Percentiles rank a stretch among this genome's conserved stretches.
phyloP scores from a whole-genome alignment of 352 stramenopile species.

The Phytopythium kandeliae region DNA sequence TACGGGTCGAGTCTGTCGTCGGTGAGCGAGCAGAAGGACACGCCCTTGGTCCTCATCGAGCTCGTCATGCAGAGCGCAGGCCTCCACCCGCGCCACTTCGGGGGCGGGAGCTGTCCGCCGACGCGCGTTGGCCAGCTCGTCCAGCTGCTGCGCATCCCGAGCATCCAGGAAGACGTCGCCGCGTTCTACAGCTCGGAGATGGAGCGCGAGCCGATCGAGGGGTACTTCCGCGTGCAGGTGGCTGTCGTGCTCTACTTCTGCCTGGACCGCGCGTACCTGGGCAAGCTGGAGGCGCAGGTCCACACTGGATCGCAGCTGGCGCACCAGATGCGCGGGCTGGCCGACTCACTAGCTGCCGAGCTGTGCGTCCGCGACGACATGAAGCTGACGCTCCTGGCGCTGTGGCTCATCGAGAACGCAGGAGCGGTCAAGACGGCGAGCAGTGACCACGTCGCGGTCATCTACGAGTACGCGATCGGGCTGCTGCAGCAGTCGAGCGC shows the following conservation, averaged over 20 bases:
- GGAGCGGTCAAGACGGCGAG: slow-evolving; percentile 59
- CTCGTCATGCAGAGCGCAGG: slow-evolving; percentile 71
- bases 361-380: slow-evolving; percentile 78
- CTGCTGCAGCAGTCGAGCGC: slow-evolving; percentile 66
- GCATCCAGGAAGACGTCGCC: slow-evolving; percentile 52
- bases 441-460: slow-evolving; percentile 47
- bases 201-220: slow-evolving; percentile 58
- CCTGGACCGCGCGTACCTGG: slow-evolving; percentile 66
- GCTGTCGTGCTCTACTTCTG: slow-evolving; percentile 79
- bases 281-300: slow-evolving; percentile 31
- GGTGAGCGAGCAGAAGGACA: slow-evolving; percentile 33
- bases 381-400: slow-evolving; percentile 68
- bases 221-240: slow-evolving; percentile 67
- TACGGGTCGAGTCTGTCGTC: slow-evolving; percentile 50
- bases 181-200: slow-evolving; percentile 63
- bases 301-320: slow-evolving; percentile 51
- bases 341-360: slow-evolving; percentile 64
- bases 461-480: slow-evolving; percentile 59
- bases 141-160: slow-evolving; percentile 34
- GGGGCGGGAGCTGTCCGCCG: slow-evolving; percentile 36
- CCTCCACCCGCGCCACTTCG: slow-evolving; percentile 20
- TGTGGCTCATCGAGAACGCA: slow-evolving; percentile 81
- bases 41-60: slow-evolving; percentile 61
- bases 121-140: slow-evolving; percentile 49
- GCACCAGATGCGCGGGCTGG: slow-evolving; percentile 53